Evolutionary conservation across 2,329 filamentous ascomycete genomes (phyloP), one percentile per base, ranked within the genome.

Genomic region (Trichoderma atrobrunneum): DNA sequence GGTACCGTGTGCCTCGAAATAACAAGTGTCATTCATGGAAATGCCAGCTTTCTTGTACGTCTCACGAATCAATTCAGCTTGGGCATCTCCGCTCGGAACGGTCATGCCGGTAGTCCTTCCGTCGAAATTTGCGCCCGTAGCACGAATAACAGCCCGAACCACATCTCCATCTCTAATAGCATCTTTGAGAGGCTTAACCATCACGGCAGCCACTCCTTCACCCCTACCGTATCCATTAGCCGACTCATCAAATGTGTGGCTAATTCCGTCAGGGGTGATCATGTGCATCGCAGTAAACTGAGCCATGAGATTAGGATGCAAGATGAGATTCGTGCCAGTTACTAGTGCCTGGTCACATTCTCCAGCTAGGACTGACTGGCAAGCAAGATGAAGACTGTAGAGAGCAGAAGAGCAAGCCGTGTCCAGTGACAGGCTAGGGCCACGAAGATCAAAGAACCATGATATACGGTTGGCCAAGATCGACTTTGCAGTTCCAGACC

Each of bases 241-340:
- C 24, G 36, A 26, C 11, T 24, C 30, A 30, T 61, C 56, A 78
- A 81, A 85, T 77, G 82, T 83, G 8, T 76, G 77, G 61, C 76
- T 81, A 12, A 77, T 74, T 7, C 81, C 79, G 30, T 36, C 26
- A 7, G 43, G 63, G 16, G 61, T 74, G 51, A 70, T 72, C 74
- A 76, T 75, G 43, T 51, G 43, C 43, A 51, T 51, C n/a, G 43
- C 43, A 51, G 43, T 51, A 12, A 51, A 51, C 43, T 51, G 43
- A 2, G 43, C 43, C 43, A 51, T 51, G n/a, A 51, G 43, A 21
- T 51, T 51, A 51, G 43, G 43, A 21, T 51, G 43, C n/a, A 51
- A n/a, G 43, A 51, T 51, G 43, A 51, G 43, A 51, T 51, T 51
- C n/a, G 43, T 51, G 43, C 43, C 43, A 10, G 43, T 51, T 21